Conservation (phyloP, 495 filamentous ascomycete species). For the Podospora pseudopauciseta region DNA sequence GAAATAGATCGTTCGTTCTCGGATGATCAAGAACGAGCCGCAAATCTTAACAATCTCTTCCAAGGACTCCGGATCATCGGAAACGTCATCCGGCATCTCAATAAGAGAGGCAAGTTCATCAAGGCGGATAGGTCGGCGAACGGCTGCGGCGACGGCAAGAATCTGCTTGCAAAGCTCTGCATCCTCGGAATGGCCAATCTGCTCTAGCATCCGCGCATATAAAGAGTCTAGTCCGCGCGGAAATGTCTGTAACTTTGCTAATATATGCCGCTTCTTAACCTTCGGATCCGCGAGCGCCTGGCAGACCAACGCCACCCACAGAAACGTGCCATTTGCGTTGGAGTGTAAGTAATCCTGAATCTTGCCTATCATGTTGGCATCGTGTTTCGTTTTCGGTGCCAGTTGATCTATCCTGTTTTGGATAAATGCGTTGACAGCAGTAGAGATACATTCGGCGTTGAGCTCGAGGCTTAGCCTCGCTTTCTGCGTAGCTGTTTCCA, state of each 20-base stretch:
- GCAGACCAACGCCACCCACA: slow-evolving; percentile 17
- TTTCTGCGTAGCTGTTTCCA: slow-evolving; percentile 19
- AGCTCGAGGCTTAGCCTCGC: slow-evolving; percentile 35
- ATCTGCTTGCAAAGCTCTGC: no score
- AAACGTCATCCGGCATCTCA: no score
- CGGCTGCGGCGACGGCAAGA: no score
- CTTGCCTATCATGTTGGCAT: background rate
- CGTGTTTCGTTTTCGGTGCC: slow-evolving; percentile 11
- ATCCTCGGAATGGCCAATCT: no score
- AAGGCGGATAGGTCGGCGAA: no score
- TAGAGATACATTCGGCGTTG: slow-evolving; percentile 21
- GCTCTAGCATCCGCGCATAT: no score
- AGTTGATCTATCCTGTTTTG: slow-evolving; percentile 26
- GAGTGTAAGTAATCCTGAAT: background rate
- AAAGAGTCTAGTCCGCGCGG: slow-evolving; percentile 18
- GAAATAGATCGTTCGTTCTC: no score
- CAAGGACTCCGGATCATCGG: no score
- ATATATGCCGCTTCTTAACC: slow-evolving; percentile 9
- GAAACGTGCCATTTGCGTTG: slow-evolving; percentile 20
- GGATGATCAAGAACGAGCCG: no score
- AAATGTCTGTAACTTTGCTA: slow-evolving; percentile 14
- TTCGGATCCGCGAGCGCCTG: slow-evolving; percentile 17
- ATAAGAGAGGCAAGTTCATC: no score
- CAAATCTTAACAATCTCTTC: no score
- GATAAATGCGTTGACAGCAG: slow-evolving; percentile 34